These are phyloP conservation scores for Pleurotus platypus DNA, from an alignment of 768 basidiomycete genomes.

Conservation along the genomic window DNA sequence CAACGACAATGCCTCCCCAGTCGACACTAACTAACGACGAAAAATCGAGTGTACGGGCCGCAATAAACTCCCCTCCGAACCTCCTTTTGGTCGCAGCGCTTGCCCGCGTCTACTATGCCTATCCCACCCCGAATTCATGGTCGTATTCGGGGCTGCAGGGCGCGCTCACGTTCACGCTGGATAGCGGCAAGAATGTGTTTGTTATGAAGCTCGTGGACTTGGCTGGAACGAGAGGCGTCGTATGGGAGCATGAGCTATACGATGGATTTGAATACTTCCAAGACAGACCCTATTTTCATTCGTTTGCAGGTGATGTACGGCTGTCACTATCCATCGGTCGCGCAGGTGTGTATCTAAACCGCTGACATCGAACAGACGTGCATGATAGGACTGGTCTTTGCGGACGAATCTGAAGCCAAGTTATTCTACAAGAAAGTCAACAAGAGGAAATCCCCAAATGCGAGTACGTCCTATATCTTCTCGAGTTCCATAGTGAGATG, in stretches of 20 bases:
- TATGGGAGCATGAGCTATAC: conserved; percentile 94
- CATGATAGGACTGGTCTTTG: conserved; percentile 89
- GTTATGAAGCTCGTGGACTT: conserved; percentile 83
- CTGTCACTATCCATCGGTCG: too few species aligned
- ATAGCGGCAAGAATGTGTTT: conserved; percentile 51
- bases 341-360: too few species aligned
- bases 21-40: conserved; percentile 72
- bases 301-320: conserved; percentile 89
- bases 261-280: conserved; percentile 74
- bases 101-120: conserved; percentile 87
- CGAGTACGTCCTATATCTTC: conserved; percentile 1
- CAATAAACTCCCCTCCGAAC: conserved; percentile 46
- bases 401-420: conserved; percentile 82
- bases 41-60: conserved; percentile 69
- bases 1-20: conserved; percentile 62
- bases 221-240: conserved; percentile 75
- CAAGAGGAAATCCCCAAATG: conserved; percentile 24
- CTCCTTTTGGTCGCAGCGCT: conserved; percentile 84
- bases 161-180: conserved; percentile 68
- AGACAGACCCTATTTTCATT: conserved; percentile 89
- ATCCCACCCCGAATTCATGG: conserved; percentile 77
- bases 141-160: conserved; percentile 86
- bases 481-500: not conserved
- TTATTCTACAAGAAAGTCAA: conserved; percentile 83
- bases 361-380: conserved; percentile 52